These are phyloP conservation scores for Parafenestella ontariensis DNA, from an alignment of 2,329 filamentous ascomycete genomes.

Conservation along the genomic window DNA sequence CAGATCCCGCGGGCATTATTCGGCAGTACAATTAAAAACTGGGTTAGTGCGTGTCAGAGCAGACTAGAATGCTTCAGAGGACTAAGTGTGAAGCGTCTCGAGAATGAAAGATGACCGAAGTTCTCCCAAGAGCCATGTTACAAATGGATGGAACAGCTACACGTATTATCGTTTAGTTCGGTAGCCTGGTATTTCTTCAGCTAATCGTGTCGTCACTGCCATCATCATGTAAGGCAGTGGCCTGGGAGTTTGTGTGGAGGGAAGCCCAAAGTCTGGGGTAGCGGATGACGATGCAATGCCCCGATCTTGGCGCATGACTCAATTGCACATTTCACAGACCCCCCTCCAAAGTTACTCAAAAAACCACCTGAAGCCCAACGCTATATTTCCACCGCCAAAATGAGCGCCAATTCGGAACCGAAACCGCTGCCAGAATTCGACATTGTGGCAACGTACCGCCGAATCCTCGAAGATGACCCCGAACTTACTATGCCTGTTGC, in stretches of 20 bases:
- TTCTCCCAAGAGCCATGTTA: no score
- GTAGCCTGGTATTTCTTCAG: no score
- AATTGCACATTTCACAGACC: slow-evolving; percentile 18
- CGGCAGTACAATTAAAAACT: no score
- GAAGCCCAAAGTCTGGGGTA: neutral
- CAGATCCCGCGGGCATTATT: no score
- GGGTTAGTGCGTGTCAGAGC: no score
- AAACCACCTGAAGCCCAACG: slow-evolving; percentile 4
- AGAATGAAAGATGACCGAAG: no score
- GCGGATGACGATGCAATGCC: neutral
- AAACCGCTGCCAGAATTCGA: slow-evolving; percentile 47
- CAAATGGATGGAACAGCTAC: no score
- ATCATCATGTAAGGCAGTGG: no score
- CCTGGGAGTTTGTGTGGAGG: neutral
- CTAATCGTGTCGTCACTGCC: no score
- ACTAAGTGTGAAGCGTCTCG: no score
- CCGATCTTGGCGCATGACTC: slow-evolving; percentile 19
- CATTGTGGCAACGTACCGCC: slow-evolving; percentile 71
- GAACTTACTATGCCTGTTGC: slow-evolving; percentile 96
- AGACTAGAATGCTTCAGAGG: no score
- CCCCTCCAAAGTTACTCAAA: slow-evolving; percentile 31
- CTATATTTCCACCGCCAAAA: slow-evolving; percentile 18
- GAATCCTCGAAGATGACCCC: slow-evolving; percentile 71
- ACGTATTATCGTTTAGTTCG: no score
- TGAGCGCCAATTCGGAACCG: slow-evolving; percentile 29